Base-by-base conservation (phyloP, 2,329 filamentous ascomycete genomes). In the Verticillium tricorpus region DNA sequence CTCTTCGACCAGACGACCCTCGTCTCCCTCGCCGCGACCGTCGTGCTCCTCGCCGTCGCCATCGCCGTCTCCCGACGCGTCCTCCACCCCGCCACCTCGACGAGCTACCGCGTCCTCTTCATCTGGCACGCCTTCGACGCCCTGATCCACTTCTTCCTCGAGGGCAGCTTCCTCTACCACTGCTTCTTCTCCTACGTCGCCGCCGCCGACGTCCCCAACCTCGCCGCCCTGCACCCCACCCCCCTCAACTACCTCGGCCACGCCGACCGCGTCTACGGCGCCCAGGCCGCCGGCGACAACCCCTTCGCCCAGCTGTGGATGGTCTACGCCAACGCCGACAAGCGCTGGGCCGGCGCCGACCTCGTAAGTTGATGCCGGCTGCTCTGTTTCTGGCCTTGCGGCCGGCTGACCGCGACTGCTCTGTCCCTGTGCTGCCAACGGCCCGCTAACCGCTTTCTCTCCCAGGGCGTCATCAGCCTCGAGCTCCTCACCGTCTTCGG, bases 101-200 rank as follows among this genome's bases (percentile, higher is more conserved):
- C 78, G 40, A 84, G 87, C 59, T 82, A 83, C 61, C 92, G 93
- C 64, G 79, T 91, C 72, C 87, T 97, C 66, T 97, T 97, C 82
- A 85, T 96, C 77, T 97, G 94, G 94, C 93, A 97, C 79, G 84
- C 91, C 40, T 96, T 96, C 78, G 93, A 97, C 75, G 92, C 92
- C 35, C 84, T 97, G 54, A 94, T 93, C 70, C 95, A 99, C 79
- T 87, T 96, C 76, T 81, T 92, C 73, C 90, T 98, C 73, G 94
- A 98, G 78, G 93, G 92, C 60, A 89, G 87, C 70, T 98, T 92
- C 76, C 86, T 97, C 28, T 97, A 93, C 82, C 92, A 96, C 78
- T 96, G 92, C 80, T 96, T 98, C 83, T 94, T 93, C 82, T 80
- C 78, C 11, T 81, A 76, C 72, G 69, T 80, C 8, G 73, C 77